Evolutionary conservation across 2,329 filamentous ascomycete genomes (phyloP).

Genomic region (Xylaria hypoxylon): DNA sequence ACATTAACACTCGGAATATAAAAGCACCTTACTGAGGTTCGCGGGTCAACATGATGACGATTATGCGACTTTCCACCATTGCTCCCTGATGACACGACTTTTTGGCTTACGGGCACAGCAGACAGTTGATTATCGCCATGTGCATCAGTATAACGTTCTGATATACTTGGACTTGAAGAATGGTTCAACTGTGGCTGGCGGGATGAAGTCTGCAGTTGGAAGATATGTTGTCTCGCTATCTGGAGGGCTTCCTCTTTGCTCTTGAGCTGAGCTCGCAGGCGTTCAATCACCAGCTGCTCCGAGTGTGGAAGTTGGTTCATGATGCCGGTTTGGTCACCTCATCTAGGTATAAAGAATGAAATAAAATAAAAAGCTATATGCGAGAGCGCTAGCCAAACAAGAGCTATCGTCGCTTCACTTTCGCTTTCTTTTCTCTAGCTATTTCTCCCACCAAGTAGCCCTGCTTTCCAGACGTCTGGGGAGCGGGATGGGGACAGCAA

Average conservation of each 20-base stretch:
- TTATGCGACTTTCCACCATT: slow-evolving; percentile 44
- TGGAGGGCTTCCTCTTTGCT: slow-evolving; percentile 45
- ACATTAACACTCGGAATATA: slow-evolving; percentile 22
- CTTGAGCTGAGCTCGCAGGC: slow-evolving; percentile 45
- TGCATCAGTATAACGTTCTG: slow-evolving; percentile 42
- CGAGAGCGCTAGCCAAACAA: slow-evolving; percentile 35
- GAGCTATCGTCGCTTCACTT: slow-evolving; percentile 39
- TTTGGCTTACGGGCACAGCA: slow-evolving; percentile 42
- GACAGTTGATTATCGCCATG: slow-evolving; percentile 49
- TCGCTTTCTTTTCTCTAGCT: slow-evolving; percentile 24
- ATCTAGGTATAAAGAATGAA: slow-evolving; percentile 14
- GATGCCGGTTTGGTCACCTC: slow-evolving; percentile 37
- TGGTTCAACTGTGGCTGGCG: slow-evolving; percentile 44
- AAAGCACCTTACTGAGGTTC: slow-evolving; percentile 48
- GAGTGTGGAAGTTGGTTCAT: slow-evolving; percentile 46
- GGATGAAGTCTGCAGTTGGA: slow-evolving; percentile 45
- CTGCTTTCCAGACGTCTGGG: slow-evolving; percentile 27
- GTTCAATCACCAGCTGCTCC: slow-evolving; percentile 46
- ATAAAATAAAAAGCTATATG: slow-evolving; percentile 7
- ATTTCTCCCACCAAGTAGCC: slow-evolving; percentile 31
- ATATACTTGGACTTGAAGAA: slow-evolving; percentile 41
- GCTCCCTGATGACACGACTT: slow-evolving; percentile 48
- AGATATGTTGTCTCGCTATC: slow-evolving; percentile 44
- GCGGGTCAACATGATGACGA: slow-evolving; percentile 41
- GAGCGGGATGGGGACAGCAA: slow-evolving; percentile 22